Conservation (phyloP, 2,329 filamentous ascomycete genomes). For the Exophiala viscosa region DNA sequence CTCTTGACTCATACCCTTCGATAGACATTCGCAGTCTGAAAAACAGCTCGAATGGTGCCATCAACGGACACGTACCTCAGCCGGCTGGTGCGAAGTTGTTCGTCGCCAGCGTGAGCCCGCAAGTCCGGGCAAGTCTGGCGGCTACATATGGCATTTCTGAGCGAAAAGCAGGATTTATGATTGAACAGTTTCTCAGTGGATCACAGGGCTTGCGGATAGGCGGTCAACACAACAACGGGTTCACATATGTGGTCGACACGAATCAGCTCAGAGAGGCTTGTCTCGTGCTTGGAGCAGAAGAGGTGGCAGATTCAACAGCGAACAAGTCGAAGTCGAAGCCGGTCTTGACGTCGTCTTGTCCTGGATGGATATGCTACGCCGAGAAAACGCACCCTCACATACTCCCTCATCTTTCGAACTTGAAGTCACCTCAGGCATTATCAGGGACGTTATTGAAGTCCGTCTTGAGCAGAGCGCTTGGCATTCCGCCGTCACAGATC, state of each 20-base stretch:
- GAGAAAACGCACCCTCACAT: slow-evolving; percentile 97
- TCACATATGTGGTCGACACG: slow-evolving; percentile 87
- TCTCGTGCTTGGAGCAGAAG: slow-evolving; percentile 73
- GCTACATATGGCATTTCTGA: slow-evolving; percentile 75
- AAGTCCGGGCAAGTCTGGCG: slow-evolving; percentile 82
- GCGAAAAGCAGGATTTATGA: slow-evolving; percentile 72
- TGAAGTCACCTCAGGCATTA: slow-evolving; percentile 92
- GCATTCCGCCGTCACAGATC: slow-evolving; percentile 71
- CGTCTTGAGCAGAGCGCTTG: slow-evolving; percentile 67
- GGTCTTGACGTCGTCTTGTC: slow-evolving; percentile 79
- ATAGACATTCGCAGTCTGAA: slow-evolving; percentile 41
- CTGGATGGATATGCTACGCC: slow-evolving; percentile 97
- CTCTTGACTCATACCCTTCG: slow-evolving; percentile 63
- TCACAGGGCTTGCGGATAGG: slow-evolving; percentile 64
- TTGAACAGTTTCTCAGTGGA: slow-evolving; percentile 73
- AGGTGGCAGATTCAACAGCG: slow-evolving; percentile 52
- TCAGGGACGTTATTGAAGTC: slow-evolving; percentile 89
- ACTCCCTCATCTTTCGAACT: slow-evolving; percentile 79
- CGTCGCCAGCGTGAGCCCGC: slow-evolving; percentile 87
- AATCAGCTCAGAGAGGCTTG: slow-evolving; percentile 77
- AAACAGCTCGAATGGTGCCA: slow-evolving; percentile 29
- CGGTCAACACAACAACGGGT: slow-evolving; percentile 70
- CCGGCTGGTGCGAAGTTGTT: slow-evolving; percentile 66
- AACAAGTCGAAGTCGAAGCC: slow-evolving; percentile 33
- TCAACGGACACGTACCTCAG: slow-evolving; percentile 45